Evolutionary conservation across 768 basidiomycete genomes (phyloP).

Genomic region (Boletus barrowsii): DNA sequence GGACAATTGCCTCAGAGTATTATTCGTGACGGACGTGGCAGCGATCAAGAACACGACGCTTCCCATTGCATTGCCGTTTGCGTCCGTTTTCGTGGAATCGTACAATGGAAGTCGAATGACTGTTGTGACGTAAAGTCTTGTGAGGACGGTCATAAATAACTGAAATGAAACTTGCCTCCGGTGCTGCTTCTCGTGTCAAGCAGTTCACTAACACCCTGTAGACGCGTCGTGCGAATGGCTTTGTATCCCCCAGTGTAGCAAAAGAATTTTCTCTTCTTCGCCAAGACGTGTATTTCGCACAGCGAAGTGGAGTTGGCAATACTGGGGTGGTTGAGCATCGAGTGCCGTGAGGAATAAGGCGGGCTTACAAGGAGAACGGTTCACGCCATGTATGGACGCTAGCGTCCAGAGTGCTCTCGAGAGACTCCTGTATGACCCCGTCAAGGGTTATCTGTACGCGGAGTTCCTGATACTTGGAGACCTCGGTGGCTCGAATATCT

Average conservation of each 20-base stretch:
- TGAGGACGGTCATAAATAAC: slow-evolving; percentile 25
- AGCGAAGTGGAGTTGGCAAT: slow-evolving; percentile 18
- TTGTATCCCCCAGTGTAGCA: slow-evolving; percentile 28
- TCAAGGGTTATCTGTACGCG: slow-evolving; percentile 26
- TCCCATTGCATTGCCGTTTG: slow-evolving; percentile 26
- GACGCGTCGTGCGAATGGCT: slow-evolving; percentile 29
- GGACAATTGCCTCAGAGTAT: slow-evolving; percentile 9
- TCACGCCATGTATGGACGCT: slow-evolving; percentile 29
- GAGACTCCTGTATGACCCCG: slow-evolving; percentile 27
- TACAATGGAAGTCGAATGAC: slow-evolving; percentile 33
- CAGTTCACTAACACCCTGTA: slow-evolving; percentile 19
- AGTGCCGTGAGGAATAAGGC: background rate
- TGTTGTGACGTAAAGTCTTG: slow-evolving; percentile 28
- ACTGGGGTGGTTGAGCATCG: slow-evolving; percentile 17
- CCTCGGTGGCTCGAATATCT: slow-evolving; percentile 24
- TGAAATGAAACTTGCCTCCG: slow-evolving; percentile 32
- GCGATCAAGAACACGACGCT: slow-evolving; percentile 26
- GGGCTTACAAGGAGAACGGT: slow-evolving; percentile 28
- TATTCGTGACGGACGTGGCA: slow-evolving; percentile 15
- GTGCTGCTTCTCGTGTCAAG: slow-evolving; percentile 25
- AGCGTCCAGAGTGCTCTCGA: slow-evolving; percentile 25
- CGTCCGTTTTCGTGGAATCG: slow-evolving; percentile 29
- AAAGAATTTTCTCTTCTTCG: slow-evolving; percentile 27
- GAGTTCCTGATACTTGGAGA: slow-evolving; percentile 26
- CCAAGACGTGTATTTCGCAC: slow-evolving; percentile 29